phyloP scores from a whole-genome alignment of 192 early-diverging fungal species.

The Rhizoclosmatium sp. region DNA sequence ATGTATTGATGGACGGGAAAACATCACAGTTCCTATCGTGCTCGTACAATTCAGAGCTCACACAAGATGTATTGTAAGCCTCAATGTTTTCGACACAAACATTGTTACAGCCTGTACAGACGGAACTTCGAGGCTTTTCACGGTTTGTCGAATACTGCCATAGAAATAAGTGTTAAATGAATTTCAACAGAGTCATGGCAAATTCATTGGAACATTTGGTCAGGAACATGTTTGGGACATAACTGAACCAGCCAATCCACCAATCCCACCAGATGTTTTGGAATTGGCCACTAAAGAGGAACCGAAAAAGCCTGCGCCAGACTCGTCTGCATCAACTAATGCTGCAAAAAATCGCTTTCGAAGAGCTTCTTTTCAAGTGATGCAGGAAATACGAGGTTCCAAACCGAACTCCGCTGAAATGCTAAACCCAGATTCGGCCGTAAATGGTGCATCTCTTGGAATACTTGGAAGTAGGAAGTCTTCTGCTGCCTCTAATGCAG shows the following conservation, averaged over 20 bases:
- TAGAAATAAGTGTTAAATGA: not conserved
- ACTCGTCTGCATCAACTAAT: not conserved
- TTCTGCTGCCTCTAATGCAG: too few species aligned
- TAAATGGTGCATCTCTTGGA: too few species aligned
- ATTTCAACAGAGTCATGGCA: slow-evolving; percentile 41
- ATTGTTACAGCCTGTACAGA: slow-evolving; percentile 53
- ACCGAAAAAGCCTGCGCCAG: not conserved
- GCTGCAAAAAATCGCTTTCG: not conserved
- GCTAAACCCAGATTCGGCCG: too few species aligned
- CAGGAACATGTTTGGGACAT: slow-evolving; percentile 56
- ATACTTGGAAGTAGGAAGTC: too few species aligned
- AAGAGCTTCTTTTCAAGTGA: too few species aligned
- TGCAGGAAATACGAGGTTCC: not conserved
- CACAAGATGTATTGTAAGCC: slow-evolving; percentile 33
- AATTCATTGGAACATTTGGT: slow-evolving; percentile 63
- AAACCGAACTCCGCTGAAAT: too few species aligned
- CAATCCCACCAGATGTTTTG: slow-evolving; percentile 45
- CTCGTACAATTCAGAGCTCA: slow-evolving; percentile 50
- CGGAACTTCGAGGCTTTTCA: slow-evolving; percentile 57
- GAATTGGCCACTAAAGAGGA: not conserved
- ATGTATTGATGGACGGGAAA: slow-evolving; percentile 39
- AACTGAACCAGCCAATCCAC: slow-evolving; percentile 37
- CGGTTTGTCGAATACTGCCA: slow-evolving; percentile 31
- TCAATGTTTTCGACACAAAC: slow-evolving; percentile 46
- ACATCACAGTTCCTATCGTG: slow-evolving; percentile 22